A percentile compares a stretch with the other conserved stretches of the same genome.
These are phyloP conservation scores for Alternaria sp. DNA, from an alignment of 2,329 filamentous ascomycete species.

Conservation along the genomic window DNA sequence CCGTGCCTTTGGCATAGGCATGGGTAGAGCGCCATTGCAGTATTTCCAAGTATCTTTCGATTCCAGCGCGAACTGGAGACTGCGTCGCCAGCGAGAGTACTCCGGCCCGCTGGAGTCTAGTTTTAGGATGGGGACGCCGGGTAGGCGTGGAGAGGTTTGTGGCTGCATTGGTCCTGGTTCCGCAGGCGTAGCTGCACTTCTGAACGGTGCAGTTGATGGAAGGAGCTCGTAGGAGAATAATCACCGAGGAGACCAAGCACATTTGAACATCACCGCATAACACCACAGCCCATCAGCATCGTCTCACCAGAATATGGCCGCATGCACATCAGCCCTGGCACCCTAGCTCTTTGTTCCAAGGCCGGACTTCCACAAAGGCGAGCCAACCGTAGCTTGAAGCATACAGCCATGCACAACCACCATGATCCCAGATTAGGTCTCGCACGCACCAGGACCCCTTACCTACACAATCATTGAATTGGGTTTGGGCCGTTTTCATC, in stretches of 20 bases:
- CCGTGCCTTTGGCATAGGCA: constrained; percentile 44
- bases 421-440: constrained; percentile 7
- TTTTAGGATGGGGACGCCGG: constrained; percentile 36
- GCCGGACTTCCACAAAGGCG: constrained; percentile 9
- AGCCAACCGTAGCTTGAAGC: constrained; percentile 19
- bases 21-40: constrained; percentile 38
- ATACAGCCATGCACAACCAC: constrained; percentile 22
- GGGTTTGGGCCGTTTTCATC: constrained; percentile 6
- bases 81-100: constrained; percentile 42
- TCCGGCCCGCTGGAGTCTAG: constrained; percentile 37
- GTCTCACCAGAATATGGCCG: background rate
- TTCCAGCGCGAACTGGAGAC: constrained; percentile 38
- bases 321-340: background rate
- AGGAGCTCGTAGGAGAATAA: background rate
- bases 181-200: background rate
- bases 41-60: constrained; percentile 43
- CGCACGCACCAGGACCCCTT: constrained; percentile 18
- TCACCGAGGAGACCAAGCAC: background rate
- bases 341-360: constrained; percentile 10
- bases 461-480: background rate
- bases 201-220: background rate
- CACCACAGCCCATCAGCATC: background rate
- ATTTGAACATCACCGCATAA: background rate
- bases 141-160: constrained; percentile 36
- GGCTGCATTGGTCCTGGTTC: constrained; percentile 16